These are phyloP conservation scores for Termitomyces sp. DNA, from an alignment of 768 basidiomycete species.

Conservation along the genomic window DNA sequence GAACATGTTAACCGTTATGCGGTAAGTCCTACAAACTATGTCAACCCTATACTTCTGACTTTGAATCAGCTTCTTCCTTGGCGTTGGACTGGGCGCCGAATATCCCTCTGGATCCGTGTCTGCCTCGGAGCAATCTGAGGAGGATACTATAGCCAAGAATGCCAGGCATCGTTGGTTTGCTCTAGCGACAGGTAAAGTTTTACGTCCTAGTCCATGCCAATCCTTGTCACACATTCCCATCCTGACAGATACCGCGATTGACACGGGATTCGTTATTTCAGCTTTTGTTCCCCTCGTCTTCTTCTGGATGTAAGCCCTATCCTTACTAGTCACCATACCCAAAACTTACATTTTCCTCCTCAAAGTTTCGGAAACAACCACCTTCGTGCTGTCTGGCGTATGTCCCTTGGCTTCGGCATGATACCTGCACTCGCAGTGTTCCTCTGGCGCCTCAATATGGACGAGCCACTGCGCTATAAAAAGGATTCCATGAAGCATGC, in stretches of 20 bases:
- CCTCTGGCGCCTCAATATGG: constrained; percentile 81
- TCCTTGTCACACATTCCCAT: background rate
- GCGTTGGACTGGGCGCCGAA: constrained; percentile 83
- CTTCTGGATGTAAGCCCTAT: constrained; percentile 70
- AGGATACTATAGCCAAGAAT: constrained; percentile 65
- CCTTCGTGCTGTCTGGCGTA: constrained; percentile 79
- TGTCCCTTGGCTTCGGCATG: constrained; percentile 78
- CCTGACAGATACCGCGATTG: constrained; percentile 70
- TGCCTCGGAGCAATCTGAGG: constrained; percentile 85
- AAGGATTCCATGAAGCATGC: constrained; percentile 75
- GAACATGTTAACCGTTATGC: constrained; percentile 71
- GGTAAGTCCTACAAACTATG: constrained; percentile 34
- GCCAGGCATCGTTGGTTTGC: constrained; percentile 83
- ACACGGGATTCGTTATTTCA: constrained; percentile 70
- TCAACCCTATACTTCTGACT: background rate
- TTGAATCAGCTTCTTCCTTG: constrained; percentile 65
- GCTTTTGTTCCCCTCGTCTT: constrained; percentile 80
- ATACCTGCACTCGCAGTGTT: constrained; percentile 76
- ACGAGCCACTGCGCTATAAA: constrained; percentile 68
- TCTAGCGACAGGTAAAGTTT: constrained; percentile 71
- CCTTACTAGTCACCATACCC: background rate
- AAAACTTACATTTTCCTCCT: background rate
- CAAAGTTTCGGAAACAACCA: constrained; percentile 69
- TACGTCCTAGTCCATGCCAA: background rate
- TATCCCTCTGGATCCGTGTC: constrained; percentile 90